Evolutionary conservation across 108 stramenopile genomes (phyloP), one percentile per base, ranked within the genome.

Genomic region (Nannochloropsis salina): DNA sequence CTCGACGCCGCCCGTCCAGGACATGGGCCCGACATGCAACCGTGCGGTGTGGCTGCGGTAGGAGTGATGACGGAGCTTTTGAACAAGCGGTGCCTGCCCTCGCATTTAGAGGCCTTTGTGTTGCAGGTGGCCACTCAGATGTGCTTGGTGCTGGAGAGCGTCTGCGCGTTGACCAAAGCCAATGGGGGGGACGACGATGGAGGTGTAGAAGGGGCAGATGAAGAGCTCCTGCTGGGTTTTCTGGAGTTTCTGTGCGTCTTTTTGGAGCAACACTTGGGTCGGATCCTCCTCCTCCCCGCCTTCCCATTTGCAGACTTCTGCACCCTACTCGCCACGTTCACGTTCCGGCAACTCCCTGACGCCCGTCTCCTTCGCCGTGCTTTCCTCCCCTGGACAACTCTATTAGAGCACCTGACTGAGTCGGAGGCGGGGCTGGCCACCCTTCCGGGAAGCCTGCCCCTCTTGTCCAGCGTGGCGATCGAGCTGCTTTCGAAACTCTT

Each of bases 341-440:
- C 61, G 15, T 74, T 74, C 61, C 20, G n/a, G 8, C 61, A 74
- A 6, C 61, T 74, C 61, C 61, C 61, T 4, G 20, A 74, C 61
- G 61, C 61, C 61, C 61, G 61, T 4, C n/a, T 74, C 20, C 6
- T 74, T n/a, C 61, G 61, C 20, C 61, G 61, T 1, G 61, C 61
- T n/a, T 74, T 74, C 61, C 4, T 74, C n/a, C 61, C 61, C 61
- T 74, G 61, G 61, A 2, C 61, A n/a, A 74, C 61, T 74, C 61
- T 74, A n/a, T n/a, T 74, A n/a, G 61, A 74, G 61, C 61, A 74
- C n/a, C 15, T 74, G 61, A 74, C 61, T 74, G 61, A 74, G 61
- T 74, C 61, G n/a, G 61, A 74, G 61, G 8, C n/a, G n/a, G 61
- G 61, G n/a, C n/a, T 74, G 4, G 61, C 15, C 15, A n/a, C 61